Conservation (phyloP, 164 flowering plant species). For the Cinnamomum chago region DNA sequence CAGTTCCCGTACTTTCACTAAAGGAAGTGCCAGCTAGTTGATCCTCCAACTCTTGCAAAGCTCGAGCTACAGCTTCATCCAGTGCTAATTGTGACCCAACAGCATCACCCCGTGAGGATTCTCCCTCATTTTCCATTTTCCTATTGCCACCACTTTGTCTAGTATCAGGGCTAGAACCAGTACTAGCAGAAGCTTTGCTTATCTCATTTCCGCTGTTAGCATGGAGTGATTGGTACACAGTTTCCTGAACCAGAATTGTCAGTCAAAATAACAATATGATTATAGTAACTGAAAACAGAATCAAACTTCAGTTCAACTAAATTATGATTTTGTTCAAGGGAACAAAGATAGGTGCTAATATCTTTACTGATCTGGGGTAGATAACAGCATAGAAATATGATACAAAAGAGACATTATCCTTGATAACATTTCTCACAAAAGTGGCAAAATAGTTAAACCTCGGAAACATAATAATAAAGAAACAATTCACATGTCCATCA, state of each 20-base stretch:
- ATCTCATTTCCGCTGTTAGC: conserved; percentile 6
- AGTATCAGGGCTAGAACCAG: conserved; percentile 6
- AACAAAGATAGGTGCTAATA: too few relatives aligned
- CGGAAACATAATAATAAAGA: too few relatives aligned
- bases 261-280: not conserved
- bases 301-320: not conserved
- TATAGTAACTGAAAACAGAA: not conserved
- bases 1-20: conserved; percentile 11
- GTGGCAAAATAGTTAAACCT: too few relatives aligned
- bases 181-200: conserved; percentile 11
- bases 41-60: conserved; percentile 26
- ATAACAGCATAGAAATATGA: too few relatives aligned
- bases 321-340: not conserved
- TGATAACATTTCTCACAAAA: too few relatives aligned
- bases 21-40: conserved; percentile 10
- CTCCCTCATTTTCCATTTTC: conserved; percentile 6
- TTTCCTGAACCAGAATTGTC: conserved; percentile 14
- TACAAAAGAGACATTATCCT: too few relatives aligned
- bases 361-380: too few relatives aligned
- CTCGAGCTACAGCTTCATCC: conserved; percentile 26
- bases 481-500: too few relatives aligned
- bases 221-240: conserved; percentile 16
- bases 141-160: conserved; percentile 13
- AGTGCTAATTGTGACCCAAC: conserved; percentile 17
- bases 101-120: conserved; percentile 8